These are phyloP conservation scores for Tuber microsphaerosporum DNA, from an alignment of 495 filamentous ascomycete genomes.

Conservation along the genomic window DNA sequence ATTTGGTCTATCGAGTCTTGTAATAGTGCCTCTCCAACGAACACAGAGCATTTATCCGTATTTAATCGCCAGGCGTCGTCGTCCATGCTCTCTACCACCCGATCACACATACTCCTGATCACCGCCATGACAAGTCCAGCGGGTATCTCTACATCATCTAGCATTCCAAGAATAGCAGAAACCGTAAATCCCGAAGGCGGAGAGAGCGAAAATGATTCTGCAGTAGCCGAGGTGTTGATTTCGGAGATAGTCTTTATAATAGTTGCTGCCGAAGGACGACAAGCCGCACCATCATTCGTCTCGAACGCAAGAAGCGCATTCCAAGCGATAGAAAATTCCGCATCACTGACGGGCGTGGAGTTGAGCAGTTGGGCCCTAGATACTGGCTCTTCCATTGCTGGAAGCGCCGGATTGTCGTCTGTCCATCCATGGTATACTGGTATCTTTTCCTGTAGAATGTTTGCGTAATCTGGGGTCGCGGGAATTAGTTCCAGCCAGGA, in stretches of 20 bases:
- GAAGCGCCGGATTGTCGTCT: neutral
- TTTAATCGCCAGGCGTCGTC: conserved; percentile 15
- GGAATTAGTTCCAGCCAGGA: conserved; percentile 35
- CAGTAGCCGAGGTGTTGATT: conserved; percentile 46
- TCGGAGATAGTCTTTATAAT: conserved; percentile 49
- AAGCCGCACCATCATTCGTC: conserved; percentile 32
- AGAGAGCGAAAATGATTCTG: conserved; percentile 46
- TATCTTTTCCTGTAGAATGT: conserved; percentile 18
- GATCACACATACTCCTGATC: conserved; percentile 17
- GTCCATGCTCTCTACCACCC: conserved; percentile 1
- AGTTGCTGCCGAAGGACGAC: conserved; percentile 46
- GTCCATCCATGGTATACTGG: conserved; percentile 16
- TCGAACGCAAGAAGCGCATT: conserved; percentile 50
- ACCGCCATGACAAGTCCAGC: conserved; percentile 23
- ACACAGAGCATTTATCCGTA: conserved; percentile 10
- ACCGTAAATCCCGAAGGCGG: conserved; percentile 34
- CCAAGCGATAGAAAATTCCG: conserved; percentile 49
- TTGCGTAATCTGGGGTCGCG: conserved; percentile 11
- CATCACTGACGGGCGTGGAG: conserved; percentile 47
- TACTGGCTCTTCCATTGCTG: neutral
- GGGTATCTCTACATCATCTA: conserved; percentile 31
- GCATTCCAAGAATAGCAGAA: conserved; percentile 11
- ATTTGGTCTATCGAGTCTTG: conserved; percentile 18
- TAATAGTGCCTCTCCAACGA: conserved; percentile 16
- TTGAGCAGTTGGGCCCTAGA: conserved; percentile 38